A percentile compares a stretch with the other conserved stretches of the same genome.
Conservation (phyloP, 108 stramenopile genomes). For the Bacterosira constricta region DNA sequence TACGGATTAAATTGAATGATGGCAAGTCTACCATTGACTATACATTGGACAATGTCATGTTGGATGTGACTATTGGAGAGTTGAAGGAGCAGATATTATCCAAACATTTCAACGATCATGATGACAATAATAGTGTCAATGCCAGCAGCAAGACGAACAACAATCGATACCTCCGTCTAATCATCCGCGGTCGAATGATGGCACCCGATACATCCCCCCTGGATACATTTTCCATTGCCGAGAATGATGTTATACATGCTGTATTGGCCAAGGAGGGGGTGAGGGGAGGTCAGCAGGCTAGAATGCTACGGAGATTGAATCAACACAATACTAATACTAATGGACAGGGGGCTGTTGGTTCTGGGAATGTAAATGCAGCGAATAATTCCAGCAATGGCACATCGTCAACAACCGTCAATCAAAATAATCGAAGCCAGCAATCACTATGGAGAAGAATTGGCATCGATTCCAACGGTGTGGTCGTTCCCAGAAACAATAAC, state of each 20-base stretch:
- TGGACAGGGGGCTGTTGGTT: neutral
- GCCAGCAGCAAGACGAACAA: neutral
- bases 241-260: conserved; percentile 74
- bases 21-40: conserved; percentile 8
- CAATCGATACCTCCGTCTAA: conserved; percentile 66
- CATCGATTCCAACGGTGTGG: conserved; percentile 57
- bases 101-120: neutral
- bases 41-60: neutral
- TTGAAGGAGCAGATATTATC: conserved; percentile 27
- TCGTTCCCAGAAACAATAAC: conserved; percentile 30
- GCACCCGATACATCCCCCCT: conserved; percentile 68
- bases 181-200: conserved; percentile 74
- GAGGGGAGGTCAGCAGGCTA: neutral
- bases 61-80: neutral
- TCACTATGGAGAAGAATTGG: conserved; percentile 50
- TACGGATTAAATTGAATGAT: conserved; percentile 36
- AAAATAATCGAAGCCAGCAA: neutral
- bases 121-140: neutral
- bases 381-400: neutral
- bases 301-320: neutral
- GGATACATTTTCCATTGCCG: conserved; percentile 46
- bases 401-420: too few species aligned
- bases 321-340: too few species aligned
- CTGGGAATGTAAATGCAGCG: neutral
- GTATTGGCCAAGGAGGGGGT: conserved; percentile 42